Evolutionary conservation across 73 alveolate species (phyloP).

Genomic region (Paramecium sonneborni): DNA sequence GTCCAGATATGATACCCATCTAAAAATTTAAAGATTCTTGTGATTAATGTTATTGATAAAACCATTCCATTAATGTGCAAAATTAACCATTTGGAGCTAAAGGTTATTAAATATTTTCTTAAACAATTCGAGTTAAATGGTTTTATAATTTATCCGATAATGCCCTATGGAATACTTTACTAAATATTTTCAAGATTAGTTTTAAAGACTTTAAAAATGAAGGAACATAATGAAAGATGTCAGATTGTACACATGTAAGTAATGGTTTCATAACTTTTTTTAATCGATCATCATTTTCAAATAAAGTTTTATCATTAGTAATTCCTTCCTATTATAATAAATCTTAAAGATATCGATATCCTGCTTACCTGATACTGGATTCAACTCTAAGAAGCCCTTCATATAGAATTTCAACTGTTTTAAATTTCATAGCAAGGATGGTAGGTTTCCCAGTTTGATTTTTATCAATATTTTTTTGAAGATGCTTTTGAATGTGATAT

Average conservation of each 20-base stretch:
- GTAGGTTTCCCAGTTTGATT: neutral
- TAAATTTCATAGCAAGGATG: neutral
- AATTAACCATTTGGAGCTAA: neutral
- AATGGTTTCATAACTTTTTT: slow-evolving; percentile 46
- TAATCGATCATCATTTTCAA: slow-evolving; percentile 51
- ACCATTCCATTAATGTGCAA: slow-evolving; percentile 20
- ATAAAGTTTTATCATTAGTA: slow-evolving; percentile 9
- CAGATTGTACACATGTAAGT: slow-evolving; percentile 27
- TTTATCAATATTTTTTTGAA: neutral
- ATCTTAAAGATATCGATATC: neutral
- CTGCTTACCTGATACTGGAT: neutral
- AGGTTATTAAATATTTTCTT: neutral
- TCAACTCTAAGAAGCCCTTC: slow-evolving; percentile 51
- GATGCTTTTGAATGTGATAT: neutral
- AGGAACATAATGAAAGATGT: slow-evolving; percentile 11
- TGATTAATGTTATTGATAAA: neutral
- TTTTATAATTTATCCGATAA: neutral
- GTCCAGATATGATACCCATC: neutral
- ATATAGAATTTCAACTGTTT: slow-evolving; percentile 2
- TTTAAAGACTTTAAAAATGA: slow-evolving; percentile 45
- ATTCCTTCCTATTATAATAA: neutral
- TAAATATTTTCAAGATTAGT: slow-evolving; percentile 20
- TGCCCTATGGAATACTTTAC: slow-evolving; percentile 35
- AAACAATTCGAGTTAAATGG: neutral
- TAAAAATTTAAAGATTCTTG: slow-evolving; percentile 36